Evolutionary conservation across 2,329 filamentous ascomycete genomes (phyloP).

Genomic region (Malbranchea zuffiana): DNA sequence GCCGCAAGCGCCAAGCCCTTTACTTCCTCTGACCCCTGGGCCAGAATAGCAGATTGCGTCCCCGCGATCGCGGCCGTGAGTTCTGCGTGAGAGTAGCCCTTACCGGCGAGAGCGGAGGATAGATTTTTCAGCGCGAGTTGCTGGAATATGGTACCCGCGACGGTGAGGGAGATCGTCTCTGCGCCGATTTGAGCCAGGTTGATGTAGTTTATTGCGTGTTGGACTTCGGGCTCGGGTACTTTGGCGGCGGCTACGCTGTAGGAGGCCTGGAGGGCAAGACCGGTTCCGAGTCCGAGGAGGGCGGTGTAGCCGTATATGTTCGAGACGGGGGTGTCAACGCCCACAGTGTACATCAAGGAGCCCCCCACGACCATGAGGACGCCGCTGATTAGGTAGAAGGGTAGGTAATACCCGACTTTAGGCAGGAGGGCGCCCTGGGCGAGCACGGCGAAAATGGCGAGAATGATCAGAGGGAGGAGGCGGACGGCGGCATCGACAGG

Average conservation of each 20-base stretch:
- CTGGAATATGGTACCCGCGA: constrained; percentile 17
- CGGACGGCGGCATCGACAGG: constrained; percentile 23
- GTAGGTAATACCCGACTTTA: constrained; percentile 19
- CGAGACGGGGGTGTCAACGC: constrained; percentile 11
- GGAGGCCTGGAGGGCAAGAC: constrained; percentile 25
- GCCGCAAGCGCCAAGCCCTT: constrained; percentile 22
- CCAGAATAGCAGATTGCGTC: constrained; percentile 25
- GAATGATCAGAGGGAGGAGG: constrained; percentile 25
- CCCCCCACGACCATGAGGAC: constrained; percentile 19
- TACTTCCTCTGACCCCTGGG: constrained; percentile 18
- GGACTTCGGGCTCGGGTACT: constrained; percentile 22
- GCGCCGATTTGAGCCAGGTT: constrained; percentile 22
- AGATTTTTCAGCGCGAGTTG: constrained; percentile 25
- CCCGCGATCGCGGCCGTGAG: constrained; percentile 26
- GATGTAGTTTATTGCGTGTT: constrained; percentile 32
- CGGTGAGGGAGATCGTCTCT: constrained; percentile 3
- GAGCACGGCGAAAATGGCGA: constrained; percentile 18
- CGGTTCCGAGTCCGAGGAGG: constrained; percentile 32
- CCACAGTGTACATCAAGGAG: constrained; percentile 16
- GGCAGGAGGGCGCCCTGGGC: constrained; percentile 17
- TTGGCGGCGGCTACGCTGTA: constrained; percentile 32
- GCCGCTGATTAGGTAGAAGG: constrained; percentile 21
- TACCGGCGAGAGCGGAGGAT: constrained; percentile 18
- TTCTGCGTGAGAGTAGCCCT: constrained; percentile 18
- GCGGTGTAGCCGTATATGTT: constrained; percentile 25